Base-by-base conservation (phyloP, 2,329 filamentous ascomycete species). In the Phyllosticta capitalensis region DNA sequence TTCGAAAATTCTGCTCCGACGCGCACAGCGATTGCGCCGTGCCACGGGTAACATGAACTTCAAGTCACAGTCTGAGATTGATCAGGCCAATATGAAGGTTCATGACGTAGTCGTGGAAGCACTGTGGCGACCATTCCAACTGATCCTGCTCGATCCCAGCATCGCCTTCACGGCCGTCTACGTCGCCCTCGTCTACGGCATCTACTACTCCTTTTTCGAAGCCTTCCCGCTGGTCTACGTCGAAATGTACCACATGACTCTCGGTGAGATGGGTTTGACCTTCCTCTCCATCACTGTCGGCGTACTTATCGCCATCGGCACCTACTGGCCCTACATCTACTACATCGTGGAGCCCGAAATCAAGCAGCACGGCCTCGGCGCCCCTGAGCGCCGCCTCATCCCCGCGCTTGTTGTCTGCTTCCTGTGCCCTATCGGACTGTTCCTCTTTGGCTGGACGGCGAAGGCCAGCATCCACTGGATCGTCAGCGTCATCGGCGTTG, bases 21-120 rank as follows among this genome's bases (percentile, higher is more conserved):
- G 67, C n/a, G 67, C 67, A 10, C 30, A 62, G 33, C 66, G 67
- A 9, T 59, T 69, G 3, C 61, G 67, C 7, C 81, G 79, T 66
- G 71, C 81, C 51, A 86, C 83, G 0, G 82, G 82, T 20, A 78
- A 80, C 64, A 61, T 69, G 4, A 68, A 70, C 26, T 80, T 87
- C 70, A 79, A 80, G 71, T 79, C 82, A 0, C 82, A 86, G 66
- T 81, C 78, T 57, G 85, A 89, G 69, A 83, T 88, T 62, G 80
- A 84, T 65, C 82, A 85, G 70, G 75, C 72, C 12, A 75, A 79
- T 63, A 74, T 83, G 66, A 79, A 74, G 55, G 67, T 77, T 5
- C 69, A 71, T 5, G 71, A 76, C 19, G 71, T 85, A 22, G 69
- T 80, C 19, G 38, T 58, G 33, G 53, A 64, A 4, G 60, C 63